Evolutionary conservation across 805 yeast genomes (phyloP), one percentile per base, ranked within the genome.

Genomic region (Metschnikowia chrysomelidarum): DNA sequence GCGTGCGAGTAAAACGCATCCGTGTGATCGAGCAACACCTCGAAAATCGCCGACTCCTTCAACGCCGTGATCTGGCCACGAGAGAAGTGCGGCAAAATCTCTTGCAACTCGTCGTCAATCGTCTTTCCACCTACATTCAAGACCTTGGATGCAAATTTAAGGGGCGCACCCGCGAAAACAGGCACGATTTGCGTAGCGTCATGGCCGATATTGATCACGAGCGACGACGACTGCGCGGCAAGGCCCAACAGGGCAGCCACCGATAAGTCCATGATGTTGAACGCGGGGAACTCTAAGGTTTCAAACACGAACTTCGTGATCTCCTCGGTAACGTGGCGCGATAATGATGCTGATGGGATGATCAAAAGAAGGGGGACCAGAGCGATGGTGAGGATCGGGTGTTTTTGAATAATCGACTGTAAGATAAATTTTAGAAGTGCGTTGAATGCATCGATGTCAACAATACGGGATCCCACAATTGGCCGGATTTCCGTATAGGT

Each of bases 121-220:
- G 63, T 54, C 11, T 62, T 46, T 2, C 95, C 89, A 9, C 98
- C 98, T n/a, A 55, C 48, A 1, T 63, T 58, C 19, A 81, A 53
- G 10, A 67, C 61, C 20, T 59, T 59, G 19, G 71, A 63, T 4
- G 87, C 80, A 44, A 75, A 76, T 19, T 71, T 69, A 35, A 81
- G 62, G 5, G 76, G 71, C 39, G 80, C 78, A 50, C 76, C 87
- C 43, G 85, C 93, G 19, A 84, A 59, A n/a, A 91, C 76, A 3
- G 96, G 93, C 9, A 80, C 70, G 16, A 91, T 69, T 54, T 87
- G 95, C 3, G 88, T 77, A 47, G 81, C 76, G 16, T 79, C 76
- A 43, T 67, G 65, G 13, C 97, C 97, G 30, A 91, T 71, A 57
- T 91, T 95, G 26, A 91, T 76, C 12, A 91, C 83, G 23, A 83